These are phyloP conservation scores for Henckelia pumila DNA, from an alignment of 257 asterid genomes.

Conservation along the genomic window DNA sequence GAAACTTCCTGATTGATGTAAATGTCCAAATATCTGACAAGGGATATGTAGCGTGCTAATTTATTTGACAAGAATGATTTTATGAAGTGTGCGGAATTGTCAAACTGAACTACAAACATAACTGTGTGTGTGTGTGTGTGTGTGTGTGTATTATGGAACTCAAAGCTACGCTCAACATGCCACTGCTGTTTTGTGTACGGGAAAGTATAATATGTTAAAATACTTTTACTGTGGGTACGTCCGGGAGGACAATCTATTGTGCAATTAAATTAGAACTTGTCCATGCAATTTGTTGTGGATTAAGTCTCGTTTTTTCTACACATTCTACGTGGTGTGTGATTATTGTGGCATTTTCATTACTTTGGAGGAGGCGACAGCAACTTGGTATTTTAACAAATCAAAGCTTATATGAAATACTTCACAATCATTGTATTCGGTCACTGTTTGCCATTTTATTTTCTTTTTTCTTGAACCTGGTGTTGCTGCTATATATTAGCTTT, in stretches of 20 bases:
- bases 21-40: too few relatives aligned
- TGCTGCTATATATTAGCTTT: too few relatives aligned
- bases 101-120: neutral
- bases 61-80: neutral
- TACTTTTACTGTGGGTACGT: neutral
- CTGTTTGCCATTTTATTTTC: slow-evolving; percentile 18
- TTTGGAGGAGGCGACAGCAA: too few relatives aligned
- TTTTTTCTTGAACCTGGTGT: too few relatives aligned
- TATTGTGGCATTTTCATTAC: neutral
- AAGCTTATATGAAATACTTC: too few relatives aligned
- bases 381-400: too few relatives aligned
- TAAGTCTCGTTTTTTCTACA: neutral
- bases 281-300: neutral
- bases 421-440: too few relatives aligned
- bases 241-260: neutral
- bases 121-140: too few relatives aligned
- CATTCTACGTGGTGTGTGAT: neutral
- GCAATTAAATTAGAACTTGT: neutral
- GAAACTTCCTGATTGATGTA: too few relatives aligned
- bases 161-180: neutral
- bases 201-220: neutral
- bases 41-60: neutral
- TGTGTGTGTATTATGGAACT: neutral
- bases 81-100: neutral
- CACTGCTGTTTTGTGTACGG: neutral